Evolutionary conservation across 305 asterid genomes (phyloP).

Genomic region (Nicotiana rustica): DNA sequence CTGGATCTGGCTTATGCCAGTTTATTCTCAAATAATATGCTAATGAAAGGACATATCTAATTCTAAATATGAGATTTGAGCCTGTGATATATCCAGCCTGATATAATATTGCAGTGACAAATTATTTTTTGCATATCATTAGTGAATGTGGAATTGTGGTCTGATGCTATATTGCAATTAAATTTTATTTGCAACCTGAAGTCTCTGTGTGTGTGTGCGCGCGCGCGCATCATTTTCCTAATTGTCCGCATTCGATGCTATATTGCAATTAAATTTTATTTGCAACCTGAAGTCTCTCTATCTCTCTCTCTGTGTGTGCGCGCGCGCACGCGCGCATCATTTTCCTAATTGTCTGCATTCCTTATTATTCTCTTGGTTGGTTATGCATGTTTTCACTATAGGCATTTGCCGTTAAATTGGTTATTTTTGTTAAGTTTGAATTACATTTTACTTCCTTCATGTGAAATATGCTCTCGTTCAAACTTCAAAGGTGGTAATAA

Average conservation of each 20-base stretch:
- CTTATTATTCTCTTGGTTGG: background rate
- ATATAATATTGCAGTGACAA: background rate
- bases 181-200: background rate
- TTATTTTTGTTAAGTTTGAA: background rate
- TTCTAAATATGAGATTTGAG: background rate
- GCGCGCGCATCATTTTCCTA: background rate
- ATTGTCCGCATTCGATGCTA: too few species aligned
- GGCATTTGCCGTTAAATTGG: background rate
- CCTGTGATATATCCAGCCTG: background rate
- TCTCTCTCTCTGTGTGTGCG: background rate
- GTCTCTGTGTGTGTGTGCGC: too few species aligned
- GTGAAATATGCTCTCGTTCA: slow-evolving; percentile 2
- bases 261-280: too few species aligned
- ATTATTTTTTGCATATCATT: background rate
- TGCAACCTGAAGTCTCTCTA: background rate
- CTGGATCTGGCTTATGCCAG: background rate
- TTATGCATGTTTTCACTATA: background rate
- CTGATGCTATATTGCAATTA: background rate
- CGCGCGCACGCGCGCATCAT: background rate
- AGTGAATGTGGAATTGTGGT: background rate
- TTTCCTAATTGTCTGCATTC: background rate
- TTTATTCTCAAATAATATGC: background rate
- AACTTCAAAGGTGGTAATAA: slow-evolving; percentile 39
- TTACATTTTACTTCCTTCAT: background rate
- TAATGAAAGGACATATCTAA: background rate